A percentile compares a stretch with the other conserved stretches of the same genome.
Conservation (phyloP, 2,329 filamentous ascomycete species). For the Aspergillus brasiliensis region DNA sequence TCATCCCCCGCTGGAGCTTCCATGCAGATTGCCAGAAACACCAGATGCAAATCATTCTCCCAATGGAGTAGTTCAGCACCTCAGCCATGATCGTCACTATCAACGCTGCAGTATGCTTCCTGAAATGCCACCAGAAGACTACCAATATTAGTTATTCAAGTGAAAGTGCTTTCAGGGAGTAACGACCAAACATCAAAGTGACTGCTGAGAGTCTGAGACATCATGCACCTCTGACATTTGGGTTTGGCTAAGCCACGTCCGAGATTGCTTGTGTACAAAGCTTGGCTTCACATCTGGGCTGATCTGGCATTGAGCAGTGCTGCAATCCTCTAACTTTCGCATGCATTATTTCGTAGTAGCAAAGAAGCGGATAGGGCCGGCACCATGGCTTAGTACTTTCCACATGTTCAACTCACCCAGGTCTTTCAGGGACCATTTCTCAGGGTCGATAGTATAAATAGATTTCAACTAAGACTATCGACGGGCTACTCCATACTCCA, state of each 20-base stretch:
- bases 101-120: neutral
- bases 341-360: too few relatives aligned
- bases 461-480: too few relatives aligned
- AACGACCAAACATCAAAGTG: neutral
- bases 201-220: neutral
- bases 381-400: too few relatives aligned
- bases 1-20: neutral
- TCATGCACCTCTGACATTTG: neutral
- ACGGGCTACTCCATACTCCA: too few relatives aligned
- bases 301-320: neutral
- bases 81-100: neutral
- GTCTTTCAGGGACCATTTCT: too few relatives aligned
- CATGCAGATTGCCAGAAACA: neutral
- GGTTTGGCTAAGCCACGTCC: neutral
- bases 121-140: neutral
- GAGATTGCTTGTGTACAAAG: neutral
- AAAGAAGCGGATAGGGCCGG: too few relatives aligned
- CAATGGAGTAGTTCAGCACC: too few relatives aligned
- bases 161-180: neutral
- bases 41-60: too few relatives aligned
- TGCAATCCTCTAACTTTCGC: too few relatives aligned
- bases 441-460: too few relatives aligned
- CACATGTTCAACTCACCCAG: too few relatives aligned
- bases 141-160: too few relatives aligned
- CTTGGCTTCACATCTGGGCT: neutral